Conservation (phyloP, 345 rosid species). For the Hypericum androsaemum region DNA sequence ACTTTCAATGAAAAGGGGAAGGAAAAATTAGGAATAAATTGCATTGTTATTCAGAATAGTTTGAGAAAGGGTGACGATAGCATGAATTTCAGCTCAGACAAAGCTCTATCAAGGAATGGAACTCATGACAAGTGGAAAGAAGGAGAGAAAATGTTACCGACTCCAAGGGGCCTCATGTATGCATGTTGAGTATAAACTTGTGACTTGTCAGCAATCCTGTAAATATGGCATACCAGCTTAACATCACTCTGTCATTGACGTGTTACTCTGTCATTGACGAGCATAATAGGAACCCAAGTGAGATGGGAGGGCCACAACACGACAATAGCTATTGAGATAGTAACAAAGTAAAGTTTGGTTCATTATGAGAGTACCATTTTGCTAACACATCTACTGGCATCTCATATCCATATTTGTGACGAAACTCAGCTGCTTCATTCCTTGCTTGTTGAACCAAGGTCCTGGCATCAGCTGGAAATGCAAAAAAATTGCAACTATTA, state of each 20-base stretch:
- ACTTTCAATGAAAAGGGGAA: constrained; percentile 32
- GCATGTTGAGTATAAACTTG: constrained; percentile 99
- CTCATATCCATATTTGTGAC: constrained; percentile 88
- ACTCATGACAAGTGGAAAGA: background rate
- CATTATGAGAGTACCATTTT: constrained; percentile 35
- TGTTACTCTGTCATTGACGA: background rate
- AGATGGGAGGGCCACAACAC: too few relatives aligned
- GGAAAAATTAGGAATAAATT: too few relatives aligned
- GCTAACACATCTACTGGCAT: constrained; percentile 94
- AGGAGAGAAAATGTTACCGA: constrained; percentile 41
- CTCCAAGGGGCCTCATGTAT: constrained; percentile 99
- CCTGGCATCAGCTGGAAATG: constrained; percentile 87
- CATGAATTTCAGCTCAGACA: background rate
- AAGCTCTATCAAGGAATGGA: background rate
- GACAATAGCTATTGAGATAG: too few relatives aligned
- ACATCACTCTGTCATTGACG: background rate
- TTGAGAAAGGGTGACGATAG: background rate
- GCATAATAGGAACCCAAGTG: too few relatives aligned
- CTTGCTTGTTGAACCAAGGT: constrained; percentile 96
- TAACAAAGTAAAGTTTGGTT: too few relatives aligned
- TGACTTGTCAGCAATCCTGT: constrained; percentile 95
- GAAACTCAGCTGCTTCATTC: constrained; percentile 98
- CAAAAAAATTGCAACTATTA: background rate
- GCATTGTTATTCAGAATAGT: background rate
- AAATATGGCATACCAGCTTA: background rate